phyloP scores from a whole-genome alignment of 306 rosid genomes.

The Quercus gilva region DNA sequence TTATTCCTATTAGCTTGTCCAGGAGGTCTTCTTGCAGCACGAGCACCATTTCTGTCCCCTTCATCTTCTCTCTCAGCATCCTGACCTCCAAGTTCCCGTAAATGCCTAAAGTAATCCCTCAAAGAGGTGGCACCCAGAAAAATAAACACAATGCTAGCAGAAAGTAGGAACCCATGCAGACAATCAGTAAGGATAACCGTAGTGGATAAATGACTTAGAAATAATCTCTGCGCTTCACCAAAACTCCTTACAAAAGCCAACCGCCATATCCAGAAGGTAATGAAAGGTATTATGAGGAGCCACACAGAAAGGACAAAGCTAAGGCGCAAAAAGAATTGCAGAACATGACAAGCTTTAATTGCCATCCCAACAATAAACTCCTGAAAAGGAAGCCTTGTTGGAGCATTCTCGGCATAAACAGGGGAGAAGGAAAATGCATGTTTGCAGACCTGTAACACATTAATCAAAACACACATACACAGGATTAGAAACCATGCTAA shows the following conservation, averaged over 20 bases:
- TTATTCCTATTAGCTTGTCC: conserved; percentile 82
- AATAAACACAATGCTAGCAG: conserved; percentile 96
- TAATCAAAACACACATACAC: background rate
- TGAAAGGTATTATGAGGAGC: conserved; percentile 95
- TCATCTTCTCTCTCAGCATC: conserved; percentile 96
- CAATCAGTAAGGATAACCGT: conserved; percentile 93
- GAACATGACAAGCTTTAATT: conserved; percentile 94
- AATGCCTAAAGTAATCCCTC: conserved; percentile 97
- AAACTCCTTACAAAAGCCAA: conserved; percentile 97
- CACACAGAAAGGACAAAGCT: conserved; percentile 96
- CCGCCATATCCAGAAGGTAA: conserved; percentile 99
- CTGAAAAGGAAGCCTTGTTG: conserved; percentile 92
- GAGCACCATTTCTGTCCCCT: conserved; percentile 91
- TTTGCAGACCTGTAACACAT: conserved; percentile 81
- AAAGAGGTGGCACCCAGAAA: conserved; percentile 96
- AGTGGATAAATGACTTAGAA: conserved; percentile 84
- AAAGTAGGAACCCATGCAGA: conserved; percentile 94
- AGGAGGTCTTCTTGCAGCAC: conserved; percentile 84
- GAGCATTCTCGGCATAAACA: conserved; percentile 96
- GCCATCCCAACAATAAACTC: conserved; percentile 98
- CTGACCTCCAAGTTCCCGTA: conserved; percentile 93
- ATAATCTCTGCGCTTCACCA: conserved; percentile 93
- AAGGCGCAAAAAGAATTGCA: conserved; percentile 91
- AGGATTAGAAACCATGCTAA: background rate
- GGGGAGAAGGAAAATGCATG: conserved; percentile 97